These are phyloP conservation scores for Sclerotinia minor DNA, from an alignment of 2,329 filamentous ascomycete genomes.

Conservation along the genomic window DNA sequence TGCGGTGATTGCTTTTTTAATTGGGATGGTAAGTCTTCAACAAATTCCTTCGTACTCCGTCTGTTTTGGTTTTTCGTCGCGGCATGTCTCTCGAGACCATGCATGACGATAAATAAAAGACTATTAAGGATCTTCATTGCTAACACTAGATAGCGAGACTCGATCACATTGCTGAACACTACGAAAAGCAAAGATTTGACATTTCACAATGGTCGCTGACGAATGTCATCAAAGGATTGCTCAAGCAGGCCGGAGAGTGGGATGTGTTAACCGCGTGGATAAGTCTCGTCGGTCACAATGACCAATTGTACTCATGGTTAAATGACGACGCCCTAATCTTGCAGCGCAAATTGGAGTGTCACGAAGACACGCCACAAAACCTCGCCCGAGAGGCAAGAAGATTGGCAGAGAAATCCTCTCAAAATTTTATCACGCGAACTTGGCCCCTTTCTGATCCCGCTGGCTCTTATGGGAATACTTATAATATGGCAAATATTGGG, in stretches of 20 bases:
- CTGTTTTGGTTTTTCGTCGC: neutral
- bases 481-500: too few relatives aligned
- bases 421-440: neutral
- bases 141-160: slow-evolving; percentile 28
- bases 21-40: slow-evolving; percentile 33
- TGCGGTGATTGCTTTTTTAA: slow-evolving; percentile 31
- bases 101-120: neutral
- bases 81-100: neutral
- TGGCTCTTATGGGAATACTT: neutral
- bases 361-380: slow-evolving; percentile 26
- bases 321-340: slow-evolving; percentile 26
- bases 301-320: slow-evolving; percentile 28
- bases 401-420: slow-evolving; percentile 23
- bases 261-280: slow-evolving; percentile 31
- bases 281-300: slow-evolving; percentile 23
- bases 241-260: slow-evolving; percentile 32
- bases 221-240: slow-evolving; percentile 33
- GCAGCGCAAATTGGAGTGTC: slow-evolving; percentile 32
- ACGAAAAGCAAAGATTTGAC: slow-evolving; percentile 30
- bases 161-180: slow-evolving; percentile 35
- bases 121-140: neutral
- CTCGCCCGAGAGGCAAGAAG: slow-evolving; percentile 20
- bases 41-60: neutral
- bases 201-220: slow-evolving; percentile 30
- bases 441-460: slow-evolving; percentile 8